These are phyloP conservation scores for Trichosporon coremiiforme DNA, from an alignment of 1,284 basidiomycete species.

Conservation along the genomic window DNA sequence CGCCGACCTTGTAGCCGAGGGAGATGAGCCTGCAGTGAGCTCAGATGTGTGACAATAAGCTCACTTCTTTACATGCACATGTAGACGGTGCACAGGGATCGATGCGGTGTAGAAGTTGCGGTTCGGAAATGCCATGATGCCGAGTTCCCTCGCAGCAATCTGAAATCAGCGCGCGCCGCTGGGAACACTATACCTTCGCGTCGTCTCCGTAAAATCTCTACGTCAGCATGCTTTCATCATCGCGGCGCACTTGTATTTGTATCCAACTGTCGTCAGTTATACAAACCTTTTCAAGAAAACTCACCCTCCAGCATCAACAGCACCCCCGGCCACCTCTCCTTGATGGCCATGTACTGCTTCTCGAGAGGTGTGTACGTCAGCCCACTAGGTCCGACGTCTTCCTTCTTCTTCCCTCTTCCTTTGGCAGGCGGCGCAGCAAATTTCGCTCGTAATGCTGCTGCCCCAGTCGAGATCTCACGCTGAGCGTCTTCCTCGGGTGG, in stretches of 20 bases:
- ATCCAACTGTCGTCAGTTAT: constrained; percentile 63
- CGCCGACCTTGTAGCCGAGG: constrained; percentile 84
- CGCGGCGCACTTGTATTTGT: constrained; percentile 67
- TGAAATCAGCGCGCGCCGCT: constrained; percentile 42
- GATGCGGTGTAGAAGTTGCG: constrained; percentile 81
- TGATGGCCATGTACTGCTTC: constrained; percentile 73
- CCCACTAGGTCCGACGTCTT: constrained; percentile 73
- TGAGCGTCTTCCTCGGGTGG: constrained; percentile 30
- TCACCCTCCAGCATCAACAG: constrained; percentile 75
- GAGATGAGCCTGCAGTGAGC: constrained; percentile 68
- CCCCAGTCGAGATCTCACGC: constrained; percentile 31
- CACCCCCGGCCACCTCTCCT: constrained; percentile 71
- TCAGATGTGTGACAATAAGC: constrained; percentile 30
- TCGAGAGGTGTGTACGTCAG: constrained; percentile 79
- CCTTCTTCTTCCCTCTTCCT: constrained; percentile 51
- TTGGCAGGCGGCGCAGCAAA: constrained; percentile 36
- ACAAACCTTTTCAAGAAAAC: not conserved
- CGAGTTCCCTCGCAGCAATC: constrained; percentile 77
- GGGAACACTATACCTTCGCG: constrained; percentile 64
- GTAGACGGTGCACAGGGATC: constrained; percentile 76
- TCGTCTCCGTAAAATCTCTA: constrained; percentile 79
- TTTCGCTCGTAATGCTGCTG: constrained; percentile 39
- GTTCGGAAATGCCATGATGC: constrained; percentile 63
- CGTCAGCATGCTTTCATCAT: constrained; percentile 11
- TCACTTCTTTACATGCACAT: constrained; percentile 86